Percentiles rank a stretch among this genome's conserved stretches.
These are phyloP conservation scores for Colletotrichum siamense DNA, from an alignment of 2,329 filamentous ascomycete genomes.

Conservation along the genomic window DNA sequence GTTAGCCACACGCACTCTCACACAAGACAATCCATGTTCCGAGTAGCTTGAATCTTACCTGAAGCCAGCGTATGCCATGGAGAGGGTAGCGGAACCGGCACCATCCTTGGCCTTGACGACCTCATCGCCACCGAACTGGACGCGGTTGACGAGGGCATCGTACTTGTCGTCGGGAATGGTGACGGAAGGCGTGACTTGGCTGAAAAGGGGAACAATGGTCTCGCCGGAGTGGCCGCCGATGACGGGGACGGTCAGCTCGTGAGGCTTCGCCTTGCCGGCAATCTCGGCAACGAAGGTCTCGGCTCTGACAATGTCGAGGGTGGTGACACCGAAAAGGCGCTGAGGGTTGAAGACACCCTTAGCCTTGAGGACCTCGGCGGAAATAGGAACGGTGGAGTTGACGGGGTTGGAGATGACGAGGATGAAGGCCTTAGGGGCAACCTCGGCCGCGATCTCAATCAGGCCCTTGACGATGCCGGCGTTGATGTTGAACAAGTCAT, in stretches of 20 bases:
- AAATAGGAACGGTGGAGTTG: conserved; percentile 98
- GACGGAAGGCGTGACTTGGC: conserved; percentile 81
- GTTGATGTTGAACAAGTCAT: conserved; percentile 99
- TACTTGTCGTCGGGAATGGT: conserved; percentile 89
- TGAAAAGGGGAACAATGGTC: conserved; percentile 98
- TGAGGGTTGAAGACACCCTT: conserved; percentile 93
- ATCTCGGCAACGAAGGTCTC: conserved; percentile 95
- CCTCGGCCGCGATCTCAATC: conserved; percentile 85
- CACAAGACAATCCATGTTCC: neutral
- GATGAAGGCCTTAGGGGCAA: conserved; percentile 90
- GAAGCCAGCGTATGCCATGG: conserved; percentile 96
- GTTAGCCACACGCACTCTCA: conserved; percentile 24
- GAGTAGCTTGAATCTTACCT: conserved; percentile 59
- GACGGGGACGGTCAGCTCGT: conserved; percentile 86
- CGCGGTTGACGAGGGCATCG: conserved; percentile 88
- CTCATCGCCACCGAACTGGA: conserved; percentile 98
- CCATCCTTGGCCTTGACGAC: conserved; percentile 96
- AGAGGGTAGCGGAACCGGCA: conserved; percentile 87
- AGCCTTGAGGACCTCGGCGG: conserved; percentile 94
- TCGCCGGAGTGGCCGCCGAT: conserved; percentile 97
- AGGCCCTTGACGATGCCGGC: conserved; percentile 96
- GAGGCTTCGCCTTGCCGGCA: conserved; percentile 80
- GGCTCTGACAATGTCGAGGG: conserved; percentile 95
- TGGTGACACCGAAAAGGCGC: conserved; percentile 98
- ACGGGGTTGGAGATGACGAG: conserved; percentile 99